These are phyloP conservation scores for Taiwanofungus camphoratus DNA, from an alignment of 1,284 basidiomycete species.

Conservation along the genomic window DNA sequence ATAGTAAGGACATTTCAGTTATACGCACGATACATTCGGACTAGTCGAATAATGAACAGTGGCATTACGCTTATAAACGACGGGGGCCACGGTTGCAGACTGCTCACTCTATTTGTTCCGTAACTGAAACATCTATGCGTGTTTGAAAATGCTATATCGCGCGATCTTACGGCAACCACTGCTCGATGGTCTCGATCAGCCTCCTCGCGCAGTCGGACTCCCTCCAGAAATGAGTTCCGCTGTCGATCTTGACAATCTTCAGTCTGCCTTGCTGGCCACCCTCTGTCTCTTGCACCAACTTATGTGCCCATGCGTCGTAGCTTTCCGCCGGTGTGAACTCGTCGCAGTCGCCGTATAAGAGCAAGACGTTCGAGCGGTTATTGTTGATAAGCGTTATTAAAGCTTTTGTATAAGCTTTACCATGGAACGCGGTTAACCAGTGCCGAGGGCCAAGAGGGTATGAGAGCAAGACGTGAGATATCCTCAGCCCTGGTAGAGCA, in stretches of 20 bases:
- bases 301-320: conserved; percentile 51
- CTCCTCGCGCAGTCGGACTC: conserved; percentile 12
- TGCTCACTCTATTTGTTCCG: no score
- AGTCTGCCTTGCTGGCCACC: conserved; percentile 16
- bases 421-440: conserved; percentile 64
- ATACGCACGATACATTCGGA: no score
- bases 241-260: conserved; percentile 29
- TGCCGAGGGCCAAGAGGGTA: conserved; percentile 69
- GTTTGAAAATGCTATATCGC: no score
- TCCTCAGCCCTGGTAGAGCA: conserved; percentile 41
- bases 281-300: conserved; percentile 27
- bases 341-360: conserved; percentile 65
- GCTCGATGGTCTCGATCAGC: conserved; percentile 13
- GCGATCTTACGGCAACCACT: conserved; percentile 16
- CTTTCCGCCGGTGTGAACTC: conserved; percentile 58
- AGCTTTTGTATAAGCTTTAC: conserved; percentile 43
- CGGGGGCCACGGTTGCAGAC: no score
- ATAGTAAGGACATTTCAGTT: no score
- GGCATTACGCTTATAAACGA: no score
- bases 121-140: no score
- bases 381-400: conserved; percentile 45
- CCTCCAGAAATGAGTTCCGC: conserved; percentile 45
- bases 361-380: conserved; percentile 44
- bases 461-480: conserved; percentile 65
- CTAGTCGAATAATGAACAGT: no score